Base-by-base conservation (phyloP, 2,329 filamentous ascomycete species). In the Sporothrix sp. region DNA sequence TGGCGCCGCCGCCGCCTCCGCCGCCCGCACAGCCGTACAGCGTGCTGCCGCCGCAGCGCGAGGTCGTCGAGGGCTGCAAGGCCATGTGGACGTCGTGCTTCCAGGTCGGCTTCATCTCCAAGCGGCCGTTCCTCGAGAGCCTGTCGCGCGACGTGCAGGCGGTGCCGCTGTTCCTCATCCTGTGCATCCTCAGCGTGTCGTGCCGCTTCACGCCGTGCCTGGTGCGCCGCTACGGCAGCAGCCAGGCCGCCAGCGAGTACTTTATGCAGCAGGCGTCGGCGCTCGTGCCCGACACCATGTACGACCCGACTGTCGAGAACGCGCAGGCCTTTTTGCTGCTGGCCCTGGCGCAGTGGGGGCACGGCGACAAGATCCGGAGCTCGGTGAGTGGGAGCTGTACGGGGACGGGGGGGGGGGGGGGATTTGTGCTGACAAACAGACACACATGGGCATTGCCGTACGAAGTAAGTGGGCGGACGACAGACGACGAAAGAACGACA, bases 291-390 rank as follows among this genome's bases (percentile, higher is more conserved):
- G 3, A 23, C 33, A 3, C 53, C 51, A 62, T 64, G 62, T 64
- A 59, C 38, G 48, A 51, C 3, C 57, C 60, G 4, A 57, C 56
- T 3, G 56, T 64, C 2, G 60, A 63, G 42, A 49, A 54, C 14
- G 59, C 59, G 18, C 60, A 64, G 39, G 60, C 50, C 8, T 63
- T 64, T 51, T 60, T 64, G 21, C 53, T 64, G 7, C 46, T 64
- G 30, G 56, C 56, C 25, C 61, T 65, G 20, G 58, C 64, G 3
- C 59, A 65, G 35, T 66, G 64, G 63, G 65, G 63, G 3, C 61
- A 64, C 30, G 62, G 61, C 7, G 63, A 65, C 32, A 61, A 58
- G 36, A 56, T 64, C 27, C 55, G 59, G 7, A 62, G 60, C 32
- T 56, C 57, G 36, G 64, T 68, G 30, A 13, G 42, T 38, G 4